Evolutionary conservation across 768 basidiomycete species (phyloP).

Genomic region (Suillus fuscotomentosus): DNA sequence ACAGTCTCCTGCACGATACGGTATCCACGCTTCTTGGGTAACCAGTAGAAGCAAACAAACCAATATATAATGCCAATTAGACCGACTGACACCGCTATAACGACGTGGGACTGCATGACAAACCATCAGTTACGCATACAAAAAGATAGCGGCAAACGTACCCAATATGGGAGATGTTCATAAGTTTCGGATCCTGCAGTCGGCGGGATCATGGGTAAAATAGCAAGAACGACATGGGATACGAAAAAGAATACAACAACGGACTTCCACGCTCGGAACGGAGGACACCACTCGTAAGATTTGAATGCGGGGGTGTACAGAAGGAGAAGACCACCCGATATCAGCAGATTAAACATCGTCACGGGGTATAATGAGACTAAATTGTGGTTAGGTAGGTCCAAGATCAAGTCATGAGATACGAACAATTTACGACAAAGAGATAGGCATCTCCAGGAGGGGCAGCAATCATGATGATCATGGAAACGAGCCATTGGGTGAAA

Average conservation of each 20-base stretch:
- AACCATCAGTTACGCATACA: neutral
- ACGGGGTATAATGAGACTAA: conserved; percentile 59
- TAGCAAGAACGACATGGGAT: conserved; percentile 63
- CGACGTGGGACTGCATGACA: conserved; percentile 45
- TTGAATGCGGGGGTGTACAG: conserved; percentile 48
- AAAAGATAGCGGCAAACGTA: conserved; percentile 30
- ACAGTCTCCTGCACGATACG: conserved; percentile 45
- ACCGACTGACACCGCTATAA: conserved; percentile 46
- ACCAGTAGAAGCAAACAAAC: conserved; percentile 50
- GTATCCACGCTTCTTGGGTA: conserved; percentile 50
- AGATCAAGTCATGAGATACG: conserved; percentile 19
- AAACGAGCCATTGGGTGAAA: conserved; percentile 59
- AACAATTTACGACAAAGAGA: conserved; percentile 65
- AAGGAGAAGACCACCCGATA: conserved; percentile 63
- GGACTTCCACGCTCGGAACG: conserved; percentile 53
- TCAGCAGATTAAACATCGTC: conserved; percentile 55
- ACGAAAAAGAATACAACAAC: conserved; percentile 55
- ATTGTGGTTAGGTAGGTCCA: neutral
- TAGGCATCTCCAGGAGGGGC: conserved; percentile 76
- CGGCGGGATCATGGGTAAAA: conserved; percentile 65
- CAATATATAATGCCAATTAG: conserved; percentile 54
- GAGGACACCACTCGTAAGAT: conserved; percentile 58
- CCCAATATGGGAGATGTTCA: conserved; percentile 65
- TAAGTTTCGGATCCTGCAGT: conserved; percentile 49
- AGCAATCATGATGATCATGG: conserved; percentile 49